Conservation (phyloP, 148 eudicot species). For the Spergularia bocconei region DNA sequence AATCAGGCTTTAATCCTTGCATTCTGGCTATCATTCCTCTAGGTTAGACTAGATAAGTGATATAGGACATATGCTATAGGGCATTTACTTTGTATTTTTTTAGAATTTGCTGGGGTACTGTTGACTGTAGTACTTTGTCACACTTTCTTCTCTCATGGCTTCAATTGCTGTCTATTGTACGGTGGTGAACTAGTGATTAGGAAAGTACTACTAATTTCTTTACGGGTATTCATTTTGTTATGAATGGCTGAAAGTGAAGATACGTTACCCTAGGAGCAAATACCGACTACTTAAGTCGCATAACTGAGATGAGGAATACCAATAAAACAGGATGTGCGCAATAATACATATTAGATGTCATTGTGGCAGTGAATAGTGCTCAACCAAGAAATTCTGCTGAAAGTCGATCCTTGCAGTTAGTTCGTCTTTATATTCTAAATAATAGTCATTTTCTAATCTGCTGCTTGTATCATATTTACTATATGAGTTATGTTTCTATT, state of each 20-base stretch:
- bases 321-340: background rate
- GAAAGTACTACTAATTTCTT: background rate
- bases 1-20: background rate
- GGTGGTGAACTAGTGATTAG: background rate
- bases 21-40: too few species aligned
- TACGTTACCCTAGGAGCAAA: background rate
- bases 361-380: background rate
- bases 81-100: background rate
- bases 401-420: background rate
- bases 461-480: background rate
- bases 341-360: background rate
- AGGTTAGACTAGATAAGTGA: too few species aligned
- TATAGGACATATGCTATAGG: background rate
- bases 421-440: background rate
- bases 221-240: background rate
- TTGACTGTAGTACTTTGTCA: background rate
- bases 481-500: background rate
- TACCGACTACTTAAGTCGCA: background rate
- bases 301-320: background rate
- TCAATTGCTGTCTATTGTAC: slow-evolving; percentile 3
- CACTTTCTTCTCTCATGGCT: background rate
- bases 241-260: background rate
- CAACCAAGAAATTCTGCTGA: background rate
- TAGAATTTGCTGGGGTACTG: background rate
- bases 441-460: background rate